Evolutionary conservation across 345 rosid genomes (phyloP).

Genomic region (Euphorbia pulcherrima): DNA sequence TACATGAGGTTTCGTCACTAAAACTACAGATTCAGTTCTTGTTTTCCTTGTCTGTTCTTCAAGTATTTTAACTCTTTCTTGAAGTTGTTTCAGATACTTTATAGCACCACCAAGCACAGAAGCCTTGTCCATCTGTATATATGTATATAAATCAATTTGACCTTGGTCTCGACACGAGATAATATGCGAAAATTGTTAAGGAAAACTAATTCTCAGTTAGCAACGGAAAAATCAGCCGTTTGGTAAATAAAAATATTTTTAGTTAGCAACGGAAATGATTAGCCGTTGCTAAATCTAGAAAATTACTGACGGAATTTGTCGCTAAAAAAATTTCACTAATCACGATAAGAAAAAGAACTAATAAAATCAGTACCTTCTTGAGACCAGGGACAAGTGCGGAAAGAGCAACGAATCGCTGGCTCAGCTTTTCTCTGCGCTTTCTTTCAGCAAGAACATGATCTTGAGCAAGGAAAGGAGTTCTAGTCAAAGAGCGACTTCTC

Average conservation of each 20-base stretch:
- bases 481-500: slow-evolving; percentile 12
- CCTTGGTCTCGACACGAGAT: no score
- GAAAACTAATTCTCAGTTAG: no score
- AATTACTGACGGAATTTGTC: no score
- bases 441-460: slow-evolving; percentile 87
- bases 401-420: slow-evolving; percentile 62
- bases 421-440: slow-evolving; percentile 74
- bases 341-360: no score
- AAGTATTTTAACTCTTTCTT: slow-evolving; percentile 43
- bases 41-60: slow-evolving; percentile 53
- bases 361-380: slow-evolving; percentile 52
- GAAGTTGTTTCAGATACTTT: slow-evolving; percentile 62
- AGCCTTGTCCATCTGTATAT: slow-evolving; percentile 58
- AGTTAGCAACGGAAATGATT: no score
- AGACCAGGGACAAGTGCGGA: slow-evolving; percentile 73
- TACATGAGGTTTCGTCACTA: slow-evolving; percentile 51
- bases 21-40: slow-evolving; percentile 53
- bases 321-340: no score
- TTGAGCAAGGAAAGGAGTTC: slow-evolving; percentile 45
- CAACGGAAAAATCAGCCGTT: no score
- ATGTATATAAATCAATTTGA: not conserved
- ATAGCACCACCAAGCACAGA: slow-evolving; percentile 71
- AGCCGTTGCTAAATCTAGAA: no score
- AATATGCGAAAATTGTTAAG: no score
- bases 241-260: no score